Conservation (phyloP, 2,329 filamentous ascomycete genomes). For the Talaromyces funiculosus region DNA sequence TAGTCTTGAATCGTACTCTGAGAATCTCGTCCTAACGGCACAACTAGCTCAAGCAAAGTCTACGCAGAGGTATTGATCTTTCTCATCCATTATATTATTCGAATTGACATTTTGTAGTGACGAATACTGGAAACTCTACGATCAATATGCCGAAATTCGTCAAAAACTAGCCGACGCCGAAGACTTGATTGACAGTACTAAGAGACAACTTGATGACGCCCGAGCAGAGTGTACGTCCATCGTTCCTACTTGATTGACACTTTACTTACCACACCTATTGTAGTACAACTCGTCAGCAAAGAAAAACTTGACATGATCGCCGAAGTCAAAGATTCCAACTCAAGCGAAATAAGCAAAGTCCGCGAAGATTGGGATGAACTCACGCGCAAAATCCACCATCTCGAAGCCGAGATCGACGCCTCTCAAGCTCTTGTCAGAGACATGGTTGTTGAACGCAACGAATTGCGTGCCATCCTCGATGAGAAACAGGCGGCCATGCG, state of each 20-base stretch:
- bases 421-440: conserved; percentile 34
- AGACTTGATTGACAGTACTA: conserved; percentile 29
- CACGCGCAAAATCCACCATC: conserved; percentile 30
- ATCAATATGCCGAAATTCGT: conserved; percentile 32
- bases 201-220: conserved; percentile 33
- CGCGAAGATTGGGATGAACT: conserved; percentile 32
- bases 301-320: conserved; percentile 36
- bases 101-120: conserved; percentile 26
- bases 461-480: conserved; percentile 35
- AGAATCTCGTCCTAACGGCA: conserved; percentile 26
- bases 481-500: conserved; percentile 35
- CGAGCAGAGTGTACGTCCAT: conserved; percentile 31
- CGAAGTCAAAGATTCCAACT: conserved; percentile 32
- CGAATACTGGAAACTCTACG: conserved; percentile 38
- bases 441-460: conserved; percentile 35
- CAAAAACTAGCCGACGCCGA: conserved; percentile 36
- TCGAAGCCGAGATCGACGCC: conserved; percentile 36
- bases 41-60: conserved; percentile 31
- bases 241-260: background rate
- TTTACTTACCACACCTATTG: background rate
- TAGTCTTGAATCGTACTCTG: conserved; percentile 29
- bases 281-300: conserved; percentile 32
- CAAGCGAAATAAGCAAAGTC: conserved; percentile 29
- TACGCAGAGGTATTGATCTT: conserved; percentile 28
- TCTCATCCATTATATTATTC: background rate